These are phyloP conservation scores for Paraconiothyrium brasiliense DNA, from an alignment of 2,329 filamentous ascomycete species.

Conservation along the genomic window DNA sequence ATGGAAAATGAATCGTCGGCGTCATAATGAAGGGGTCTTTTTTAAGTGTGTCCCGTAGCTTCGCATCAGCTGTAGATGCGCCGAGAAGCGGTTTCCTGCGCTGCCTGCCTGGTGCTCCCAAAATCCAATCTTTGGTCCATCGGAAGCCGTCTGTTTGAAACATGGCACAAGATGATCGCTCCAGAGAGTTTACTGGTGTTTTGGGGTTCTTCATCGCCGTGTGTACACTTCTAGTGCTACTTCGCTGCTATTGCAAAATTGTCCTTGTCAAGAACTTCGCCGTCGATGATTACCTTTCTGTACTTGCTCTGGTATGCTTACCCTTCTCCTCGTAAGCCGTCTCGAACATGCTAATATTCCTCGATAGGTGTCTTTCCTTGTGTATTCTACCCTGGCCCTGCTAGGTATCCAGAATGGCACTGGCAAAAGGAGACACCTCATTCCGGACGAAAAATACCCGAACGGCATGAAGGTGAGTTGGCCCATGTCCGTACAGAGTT, in stretches of 20 bases:
- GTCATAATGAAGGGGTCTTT: not conserved
- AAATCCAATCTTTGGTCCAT: not conserved
- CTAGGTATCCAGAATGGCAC: constrained; percentile 26
- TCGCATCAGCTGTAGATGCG: not conserved
- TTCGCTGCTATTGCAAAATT: constrained; percentile 29
- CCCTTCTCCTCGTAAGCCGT: not conserved
- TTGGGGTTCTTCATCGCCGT: constrained; percentile 28
- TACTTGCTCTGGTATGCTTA: constrained; percentile 24
- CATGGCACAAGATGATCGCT: constrained; percentile 28
- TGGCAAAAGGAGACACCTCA: constrained; percentile 27
- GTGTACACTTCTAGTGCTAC: constrained; percentile 25
- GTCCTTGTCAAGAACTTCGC: constrained; percentile 28
- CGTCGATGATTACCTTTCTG: constrained; percentile 29
- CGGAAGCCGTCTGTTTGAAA: constrained; percentile 22
- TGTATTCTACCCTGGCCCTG: constrained; percentile 24
- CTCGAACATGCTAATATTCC: not conserved
- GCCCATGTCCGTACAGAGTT: not conserved
- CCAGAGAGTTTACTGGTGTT: constrained; percentile 26
- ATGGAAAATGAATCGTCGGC: not conserved
- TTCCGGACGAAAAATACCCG: constrained; percentile 23
- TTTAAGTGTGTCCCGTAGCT: not conserved
- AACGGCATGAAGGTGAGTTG: constrained; percentile 27
- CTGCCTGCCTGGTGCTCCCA: not conserved
- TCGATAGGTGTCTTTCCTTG: constrained; percentile 21
- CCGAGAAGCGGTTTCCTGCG: not conserved